A percentile compares a stretch with the other conserved stretches of the same genome.
These are phyloP conservation scores for Coleophoma crateriformis DNA, from an alignment of 2,329 filamentous ascomycete genomes.

Conservation along the genomic window DNA sequence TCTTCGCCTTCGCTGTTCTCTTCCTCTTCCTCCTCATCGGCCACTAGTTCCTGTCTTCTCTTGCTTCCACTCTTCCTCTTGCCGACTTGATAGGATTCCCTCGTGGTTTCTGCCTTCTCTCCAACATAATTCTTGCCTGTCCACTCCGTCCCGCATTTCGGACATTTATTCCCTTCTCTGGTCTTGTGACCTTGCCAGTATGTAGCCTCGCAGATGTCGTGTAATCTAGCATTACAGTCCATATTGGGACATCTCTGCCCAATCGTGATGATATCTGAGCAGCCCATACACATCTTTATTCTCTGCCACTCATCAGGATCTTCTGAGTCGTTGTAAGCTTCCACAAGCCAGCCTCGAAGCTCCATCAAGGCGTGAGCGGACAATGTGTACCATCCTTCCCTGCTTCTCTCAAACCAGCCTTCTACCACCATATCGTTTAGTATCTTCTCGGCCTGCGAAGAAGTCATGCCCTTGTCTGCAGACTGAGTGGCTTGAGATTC, in stretches of 20 bases:
- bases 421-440: slow-evolving; percentile 67
- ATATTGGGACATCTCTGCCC: slow-evolving; percentile 70
- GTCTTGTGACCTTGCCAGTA: slow-evolving; percentile 57
- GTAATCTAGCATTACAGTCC: slow-evolving; percentile 65
- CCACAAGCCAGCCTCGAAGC: slow-evolving; percentile 75
- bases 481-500: slow-evolving; percentile 27
- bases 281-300: slow-evolving; percentile 84
- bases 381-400: slow-evolving; percentile 67
- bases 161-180: slow-evolving; percentile 52
- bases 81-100: slow-evolving; percentile 23
- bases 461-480: slow-evolving; percentile 57
- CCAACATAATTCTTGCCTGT: slow-evolving; percentile 26
- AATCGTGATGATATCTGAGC: slow-evolving; percentile 81
- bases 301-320: slow-evolving; percentile 57
- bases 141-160: slow-evolving; percentile 51
- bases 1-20: slow-evolving; percentile 9
- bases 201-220: slow-evolving; percentile 68
- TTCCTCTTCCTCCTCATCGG: slow-evolving; percentile 8
- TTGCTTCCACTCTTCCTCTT: slow-evolving; percentile 22
- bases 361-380: slow-evolving; percentile 79
- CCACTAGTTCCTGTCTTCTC: slow-evolving; percentile 6
- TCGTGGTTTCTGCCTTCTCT: slow-evolving; percentile 24
- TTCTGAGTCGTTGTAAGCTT: slow-evolving; percentile 80
- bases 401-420: slow-evolving; percentile 78
- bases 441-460: slow-evolving; percentile 70